Percentiles rank a stretch among this genome's conserved stretches.
Conservation (phyloP, 2,329 filamentous ascomycete genomes). For the Fusarium acutatum region DNA sequence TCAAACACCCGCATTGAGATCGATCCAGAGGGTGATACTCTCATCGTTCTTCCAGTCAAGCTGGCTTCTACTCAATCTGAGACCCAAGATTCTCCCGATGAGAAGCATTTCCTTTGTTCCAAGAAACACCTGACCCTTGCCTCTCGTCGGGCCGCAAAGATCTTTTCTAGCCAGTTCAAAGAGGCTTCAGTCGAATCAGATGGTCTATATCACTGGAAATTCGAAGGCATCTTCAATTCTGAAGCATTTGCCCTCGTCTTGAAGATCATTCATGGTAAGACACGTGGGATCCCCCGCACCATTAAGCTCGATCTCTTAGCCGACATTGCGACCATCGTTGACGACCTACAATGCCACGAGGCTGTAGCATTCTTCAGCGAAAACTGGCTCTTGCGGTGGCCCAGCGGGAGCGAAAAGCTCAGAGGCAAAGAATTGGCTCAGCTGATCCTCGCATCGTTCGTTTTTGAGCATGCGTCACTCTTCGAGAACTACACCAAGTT, state of each 20-base stretch:
- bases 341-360: not conserved
- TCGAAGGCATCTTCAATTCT: rapidly evolving
- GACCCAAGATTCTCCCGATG: rapidly evolving
- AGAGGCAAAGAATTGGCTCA: too few species aligned
- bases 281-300: rapidly evolving
- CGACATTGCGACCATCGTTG: not conserved
- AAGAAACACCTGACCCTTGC: not conserved
- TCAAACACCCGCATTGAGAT: not conserved
- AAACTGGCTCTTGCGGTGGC: too few species aligned
- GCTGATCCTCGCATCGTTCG: not conserved
- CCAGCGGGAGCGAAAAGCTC: too few species aligned
- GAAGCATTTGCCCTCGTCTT: not conserved
- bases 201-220: not conserved
- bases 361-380: rapidly evolving
- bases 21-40: not conserved
- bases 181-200: not conserved
- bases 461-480: not conserved
- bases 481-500: not conserved
- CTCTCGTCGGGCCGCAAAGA: not conserved
- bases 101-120: not conserved
- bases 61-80: rapidly evolving
- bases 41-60: rapidly evolving
- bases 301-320: rapidly evolving
- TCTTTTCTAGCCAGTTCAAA: not conserved
- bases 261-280: not conserved